Evolutionary conservation across 2,329 filamentous ascomycete species (phyloP).

Genomic region (Claviceps arundinis): DNA sequence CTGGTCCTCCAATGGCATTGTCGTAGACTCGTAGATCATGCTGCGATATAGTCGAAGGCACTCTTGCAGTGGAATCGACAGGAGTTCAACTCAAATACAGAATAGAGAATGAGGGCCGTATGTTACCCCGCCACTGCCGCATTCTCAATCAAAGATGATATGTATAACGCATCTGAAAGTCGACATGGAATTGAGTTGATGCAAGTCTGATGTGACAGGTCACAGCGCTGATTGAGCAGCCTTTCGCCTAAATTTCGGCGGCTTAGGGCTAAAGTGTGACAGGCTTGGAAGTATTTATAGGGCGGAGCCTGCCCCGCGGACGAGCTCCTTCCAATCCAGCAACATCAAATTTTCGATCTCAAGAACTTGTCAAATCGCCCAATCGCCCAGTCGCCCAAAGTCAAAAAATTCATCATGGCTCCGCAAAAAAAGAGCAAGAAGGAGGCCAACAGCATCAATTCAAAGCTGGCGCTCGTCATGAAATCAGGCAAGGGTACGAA

Average conservation of each 20-base stretch:
- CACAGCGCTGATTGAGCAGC: not conserved
- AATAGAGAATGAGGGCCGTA: too few relatives aligned
- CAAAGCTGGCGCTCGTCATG: slow-evolving; percentile 48
- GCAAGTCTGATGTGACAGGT: too few relatives aligned
- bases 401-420: slow-evolving; percentile 44
- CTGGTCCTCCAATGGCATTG: too few relatives aligned
- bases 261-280: slow-evolving; percentile 23
- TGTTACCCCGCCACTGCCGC: too few relatives aligned
- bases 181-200: too few relatives aligned
- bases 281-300: not conserved
- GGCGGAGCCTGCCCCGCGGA: too few relatives aligned
- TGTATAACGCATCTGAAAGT: too few relatives aligned
- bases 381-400: slow-evolving; percentile 10
- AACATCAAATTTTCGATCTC: not conserved
- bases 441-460: slow-evolving; percentile 59
- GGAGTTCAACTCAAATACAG: too few relatives aligned
- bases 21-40: too few relatives aligned
- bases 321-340: not conserved
- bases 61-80: too few relatives aligned
- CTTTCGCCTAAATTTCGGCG: slow-evolving; percentile 23
- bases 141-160: too few relatives aligned
- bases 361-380: slow-evolving; percentile 12
- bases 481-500: slow-evolving; percentile 61
- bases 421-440: slow-evolving; percentile 72
- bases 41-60: too few relatives aligned